phyloP scores from a whole-genome alignment of 345 rosid species.

The Acer negundo region DNA sequence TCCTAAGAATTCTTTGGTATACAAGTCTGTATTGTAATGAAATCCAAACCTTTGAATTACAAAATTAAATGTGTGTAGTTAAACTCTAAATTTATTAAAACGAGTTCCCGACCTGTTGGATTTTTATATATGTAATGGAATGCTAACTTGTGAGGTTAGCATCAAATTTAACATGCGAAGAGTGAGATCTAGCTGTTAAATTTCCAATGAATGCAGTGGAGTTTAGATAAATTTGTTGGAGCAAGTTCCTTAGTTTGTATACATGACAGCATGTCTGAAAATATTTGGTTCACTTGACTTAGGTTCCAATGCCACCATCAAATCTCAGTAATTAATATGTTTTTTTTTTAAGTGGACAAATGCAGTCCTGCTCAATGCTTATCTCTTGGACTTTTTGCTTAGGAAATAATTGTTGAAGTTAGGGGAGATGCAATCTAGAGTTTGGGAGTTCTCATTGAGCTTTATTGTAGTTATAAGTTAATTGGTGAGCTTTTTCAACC shows the following conservation, averaged over 20 bases:
- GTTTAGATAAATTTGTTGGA: background rate
- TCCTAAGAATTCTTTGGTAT: too few species aligned
- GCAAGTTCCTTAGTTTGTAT: background rate
- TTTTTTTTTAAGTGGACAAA: background rate
- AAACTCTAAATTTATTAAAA: too few species aligned
- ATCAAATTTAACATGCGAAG: background rate
- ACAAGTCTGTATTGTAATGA: background rate
- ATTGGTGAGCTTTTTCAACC: too few species aligned
- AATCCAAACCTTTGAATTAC: background rate
- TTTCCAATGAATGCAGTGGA: background rate
- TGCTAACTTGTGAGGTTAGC: background rate
- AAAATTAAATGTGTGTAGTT: background rate
- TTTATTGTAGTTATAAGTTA: background rate
- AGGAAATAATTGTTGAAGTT: background rate
- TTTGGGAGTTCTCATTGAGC: slow-evolving; percentile 1
- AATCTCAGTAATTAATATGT: background rate
- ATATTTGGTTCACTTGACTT: background rate
- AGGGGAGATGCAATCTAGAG: background rate
- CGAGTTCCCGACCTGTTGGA: background rate
- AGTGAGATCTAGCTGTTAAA: background rate
- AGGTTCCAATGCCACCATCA: background rate
- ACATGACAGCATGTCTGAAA: background rate
- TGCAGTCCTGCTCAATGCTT: background rate
- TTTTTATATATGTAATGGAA: too few species aligned
- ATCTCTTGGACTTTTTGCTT: background rate